Conservation (phyloP, 768 basidiomycete species). For the Lactarius indigo region DNA sequence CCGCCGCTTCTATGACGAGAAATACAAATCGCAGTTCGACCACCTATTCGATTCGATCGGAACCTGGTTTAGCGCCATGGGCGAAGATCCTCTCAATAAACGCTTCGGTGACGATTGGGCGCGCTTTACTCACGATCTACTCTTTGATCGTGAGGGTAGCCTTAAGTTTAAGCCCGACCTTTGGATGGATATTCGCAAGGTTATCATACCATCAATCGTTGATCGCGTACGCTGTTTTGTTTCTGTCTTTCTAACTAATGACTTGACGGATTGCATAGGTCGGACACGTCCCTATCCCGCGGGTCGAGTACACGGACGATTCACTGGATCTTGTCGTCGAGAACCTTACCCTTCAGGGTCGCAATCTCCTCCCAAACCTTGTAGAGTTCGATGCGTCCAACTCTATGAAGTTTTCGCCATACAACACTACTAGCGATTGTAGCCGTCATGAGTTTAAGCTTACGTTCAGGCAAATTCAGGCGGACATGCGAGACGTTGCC, state of each 20-base stretch:
- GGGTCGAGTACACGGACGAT: constrained; percentile 91
- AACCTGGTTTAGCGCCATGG: constrained; percentile 81
- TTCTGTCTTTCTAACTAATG: not conserved
- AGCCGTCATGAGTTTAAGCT: constrained; percentile 70
- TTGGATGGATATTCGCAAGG: constrained; percentile 82
- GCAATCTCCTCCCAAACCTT: constrained; percentile 85
- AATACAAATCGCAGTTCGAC: constrained; percentile 78
- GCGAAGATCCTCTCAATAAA: constrained; percentile 79
- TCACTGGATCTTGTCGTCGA: constrained; percentile 86
- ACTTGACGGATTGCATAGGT: constrained; percentile 38
- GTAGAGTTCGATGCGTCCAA: constrained; percentile 75
- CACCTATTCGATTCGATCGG: constrained; percentile 65
- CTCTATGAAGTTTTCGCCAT: constrained; percentile 81
- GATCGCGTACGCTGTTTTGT: constrained; percentile 49
- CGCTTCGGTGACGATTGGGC: constrained; percentile 82
- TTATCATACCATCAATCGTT: constrained; percentile 77
- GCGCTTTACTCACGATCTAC: constrained; percentile 75
- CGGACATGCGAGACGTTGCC: constrained; percentile 89
- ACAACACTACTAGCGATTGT: constrained; percentile 53
- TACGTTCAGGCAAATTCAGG: constrained; percentile 81
- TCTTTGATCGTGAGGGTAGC: constrained; percentile 76
- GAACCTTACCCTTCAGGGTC: constrained; percentile 84
- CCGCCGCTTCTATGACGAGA: constrained; percentile 70
- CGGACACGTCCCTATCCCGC: constrained; percentile 85
- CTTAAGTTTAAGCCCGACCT: constrained; percentile 85